These are phyloP conservation scores for Begonia masoniana DNA, from an alignment of 306 rosid species.

Conservation along the genomic window DNA sequence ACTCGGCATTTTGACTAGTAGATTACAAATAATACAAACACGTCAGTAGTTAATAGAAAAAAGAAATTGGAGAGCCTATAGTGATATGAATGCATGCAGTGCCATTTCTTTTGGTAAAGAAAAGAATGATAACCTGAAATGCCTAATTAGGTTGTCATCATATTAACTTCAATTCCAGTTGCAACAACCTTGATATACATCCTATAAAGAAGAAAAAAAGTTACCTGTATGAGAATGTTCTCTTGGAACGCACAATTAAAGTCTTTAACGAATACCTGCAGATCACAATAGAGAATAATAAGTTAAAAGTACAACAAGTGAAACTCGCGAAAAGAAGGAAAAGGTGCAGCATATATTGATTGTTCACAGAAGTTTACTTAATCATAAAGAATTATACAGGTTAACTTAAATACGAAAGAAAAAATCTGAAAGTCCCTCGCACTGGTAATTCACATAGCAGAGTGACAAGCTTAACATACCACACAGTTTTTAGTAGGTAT, in stretches of 20 bases:
- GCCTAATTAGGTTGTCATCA: slow-evolving; percentile 5
- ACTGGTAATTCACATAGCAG: no score
- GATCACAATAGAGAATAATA: background rate
- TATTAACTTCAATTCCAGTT: slow-evolving; percentile 6
- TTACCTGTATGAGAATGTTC: slow-evolving; percentile 88
- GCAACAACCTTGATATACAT: background rate
- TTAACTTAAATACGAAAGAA: no score
- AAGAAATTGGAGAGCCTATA: background rate
- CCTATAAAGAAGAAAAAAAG: slow-evolving; percentile 3
- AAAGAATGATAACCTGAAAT: slow-evolving; percentile 7
- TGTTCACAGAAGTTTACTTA: no score
- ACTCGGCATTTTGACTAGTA: no score
- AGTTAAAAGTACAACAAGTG: background rate
- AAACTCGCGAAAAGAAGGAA: background rate
- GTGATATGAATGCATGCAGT: background rate
- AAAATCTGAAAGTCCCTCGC: no score
- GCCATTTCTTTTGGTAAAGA: background rate
- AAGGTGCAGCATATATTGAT: no score
- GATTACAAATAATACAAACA: no score
- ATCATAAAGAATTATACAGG: no score
- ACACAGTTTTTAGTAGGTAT: no score
- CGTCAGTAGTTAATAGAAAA: background rate
- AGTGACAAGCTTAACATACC: no score
- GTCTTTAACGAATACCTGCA: slow-evolving; percentile 84
- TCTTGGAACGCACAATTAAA: slow-evolving; percentile 95